These are phyloP conservation scores for Thelonectria olida DNA, from an alignment of 2,329 filamentous ascomycete species.

Conservation along the genomic window DNA sequence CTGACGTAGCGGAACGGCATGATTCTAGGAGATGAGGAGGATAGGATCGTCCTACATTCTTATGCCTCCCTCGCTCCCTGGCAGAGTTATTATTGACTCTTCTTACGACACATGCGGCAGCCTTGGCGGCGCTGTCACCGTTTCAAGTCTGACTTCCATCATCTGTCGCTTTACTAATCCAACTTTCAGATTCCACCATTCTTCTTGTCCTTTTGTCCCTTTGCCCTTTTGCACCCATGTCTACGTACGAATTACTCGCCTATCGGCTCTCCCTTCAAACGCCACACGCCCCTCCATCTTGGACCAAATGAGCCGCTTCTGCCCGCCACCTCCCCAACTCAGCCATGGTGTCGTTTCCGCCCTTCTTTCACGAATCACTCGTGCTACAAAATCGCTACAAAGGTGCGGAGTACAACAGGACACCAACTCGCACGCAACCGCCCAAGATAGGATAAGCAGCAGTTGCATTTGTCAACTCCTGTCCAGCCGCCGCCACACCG, in stretches of 20 bases:
- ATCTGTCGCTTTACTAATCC: slow-evolving; percentile 2
- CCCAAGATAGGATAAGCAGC: slow-evolving; percentile 20
- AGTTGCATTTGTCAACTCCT: slow-evolving; percentile 21
- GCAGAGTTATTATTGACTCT: not conserved
- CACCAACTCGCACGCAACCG: slow-evolving; percentile 19
- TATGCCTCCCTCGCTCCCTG: not conserved
- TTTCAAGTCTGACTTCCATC: not conserved
- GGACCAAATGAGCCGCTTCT: slow-evolving; percentile 14
- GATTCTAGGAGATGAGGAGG: too few species aligned
- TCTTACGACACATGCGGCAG: not conserved
- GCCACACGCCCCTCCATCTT: slow-evolving; percentile 12
- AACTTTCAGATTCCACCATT: too few species aligned
- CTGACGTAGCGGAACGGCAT: not conserved
- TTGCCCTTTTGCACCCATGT: too few species aligned
- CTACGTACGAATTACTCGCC: too few species aligned
- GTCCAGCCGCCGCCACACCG: slow-evolving; percentile 8
- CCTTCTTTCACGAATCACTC: not conserved
- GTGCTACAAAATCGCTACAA: not conserved
- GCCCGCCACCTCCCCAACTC: slow-evolving; percentile 9
- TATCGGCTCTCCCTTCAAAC: too few species aligned
- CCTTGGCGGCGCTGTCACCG: not conserved
- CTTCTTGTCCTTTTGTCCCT: too few species aligned
- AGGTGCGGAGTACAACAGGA: not conserved
- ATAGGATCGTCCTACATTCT: too few species aligned
- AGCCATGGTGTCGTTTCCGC: not conserved